Conservation (phyloP, 1,284 basidiomycete species). For the Blastosporella zonata region DNA sequence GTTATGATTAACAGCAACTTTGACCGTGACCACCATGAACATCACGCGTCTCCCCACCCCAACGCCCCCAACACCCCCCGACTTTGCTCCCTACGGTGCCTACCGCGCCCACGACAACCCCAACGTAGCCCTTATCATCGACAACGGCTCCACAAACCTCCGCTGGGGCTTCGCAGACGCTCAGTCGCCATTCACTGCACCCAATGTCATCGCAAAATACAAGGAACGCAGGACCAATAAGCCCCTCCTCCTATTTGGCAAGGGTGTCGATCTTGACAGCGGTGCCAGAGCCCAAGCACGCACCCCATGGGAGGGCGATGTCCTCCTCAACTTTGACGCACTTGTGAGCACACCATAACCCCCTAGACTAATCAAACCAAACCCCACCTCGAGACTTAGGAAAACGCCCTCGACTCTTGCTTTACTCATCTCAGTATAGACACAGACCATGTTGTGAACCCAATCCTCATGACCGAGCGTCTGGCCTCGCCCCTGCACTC, state of each 20-base stretch:
- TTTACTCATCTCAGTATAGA: conserved; percentile 88
- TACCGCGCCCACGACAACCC: conserved; percentile 34
- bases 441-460: conserved; percentile 73
- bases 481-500: conserved; percentile 90
- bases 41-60: conserved; percentile 32
- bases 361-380: conserved; percentile 11
- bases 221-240: conserved; percentile 85
- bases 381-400: conserved; percentile 55
- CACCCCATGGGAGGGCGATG: conserved; percentile 88
- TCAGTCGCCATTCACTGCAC: conserved; percentile 48
- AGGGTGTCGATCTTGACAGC: conserved; percentile 80
- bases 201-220: conserved; percentile 81
- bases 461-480: conserved; percentile 92
- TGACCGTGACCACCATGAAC: conserved; percentile 2
- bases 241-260: conserved; percentile 80
- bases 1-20: conserved; percentile 27
- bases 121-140: conserved; percentile 71
- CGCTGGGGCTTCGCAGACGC: conserved; percentile 84
- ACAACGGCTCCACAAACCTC: conserved; percentile 87
- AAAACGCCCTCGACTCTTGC: conserved; percentile 91
- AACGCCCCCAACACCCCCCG: conserved; percentile 29
- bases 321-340: conserved; percentile 86
- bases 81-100: conserved; percentile 34
- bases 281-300: conserved; percentile 75
- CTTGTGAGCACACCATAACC: conserved; percentile 61